Conservation (phyloP, 768 basidiomycete species). For the Pisolithus orientalis region DNA sequence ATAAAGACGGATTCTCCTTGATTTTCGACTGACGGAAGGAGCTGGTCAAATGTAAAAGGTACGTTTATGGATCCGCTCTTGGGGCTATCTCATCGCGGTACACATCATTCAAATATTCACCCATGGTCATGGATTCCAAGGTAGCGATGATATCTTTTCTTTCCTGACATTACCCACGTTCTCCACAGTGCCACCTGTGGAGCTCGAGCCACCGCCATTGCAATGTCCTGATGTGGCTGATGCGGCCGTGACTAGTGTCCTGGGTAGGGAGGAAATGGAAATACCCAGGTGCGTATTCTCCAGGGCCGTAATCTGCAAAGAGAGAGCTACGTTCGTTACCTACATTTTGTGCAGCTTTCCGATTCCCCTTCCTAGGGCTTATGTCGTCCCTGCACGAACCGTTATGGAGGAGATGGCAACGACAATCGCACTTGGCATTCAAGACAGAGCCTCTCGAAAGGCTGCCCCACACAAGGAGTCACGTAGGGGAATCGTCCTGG, state of each 20-base stretch:
- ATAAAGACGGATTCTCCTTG: slow-evolving; percentile 64
- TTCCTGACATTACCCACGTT: neutral
- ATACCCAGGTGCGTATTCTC: slow-evolving; percentile 52
- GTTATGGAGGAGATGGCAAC: slow-evolving; percentile 12
- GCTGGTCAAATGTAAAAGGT: slow-evolving; percentile 67
- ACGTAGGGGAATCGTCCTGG: slow-evolving; percentile 63
- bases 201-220: slow-evolving; percentile 71
- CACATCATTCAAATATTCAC: too few species aligned
- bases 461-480: slow-evolving; percentile 74
- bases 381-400: slow-evolving; percentile 34
- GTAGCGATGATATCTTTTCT: slow-evolving; percentile 24
- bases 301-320: too few species aligned
- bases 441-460: slow-evolving; percentile 58
- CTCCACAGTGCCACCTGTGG: slow-evolving; percentile 71
- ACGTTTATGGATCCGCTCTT: neutral
- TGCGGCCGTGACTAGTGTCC: slow-evolving; percentile 73
- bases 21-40: slow-evolving; percentile 74
- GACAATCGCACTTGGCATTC: slow-evolving; percentile 43
- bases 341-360: neutral
- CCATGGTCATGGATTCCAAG: slow-evolving; percentile 61
- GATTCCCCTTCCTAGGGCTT: slow-evolving; percentile 39
- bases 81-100: neutral
- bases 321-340: too few species aligned
- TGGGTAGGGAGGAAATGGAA: slow-evolving; percentile 68
- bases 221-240: slow-evolving; percentile 77